phyloP scores from a whole-genome alignment of 768 basidiomycete genomes.

The Lactarius akahatsu region DNA sequence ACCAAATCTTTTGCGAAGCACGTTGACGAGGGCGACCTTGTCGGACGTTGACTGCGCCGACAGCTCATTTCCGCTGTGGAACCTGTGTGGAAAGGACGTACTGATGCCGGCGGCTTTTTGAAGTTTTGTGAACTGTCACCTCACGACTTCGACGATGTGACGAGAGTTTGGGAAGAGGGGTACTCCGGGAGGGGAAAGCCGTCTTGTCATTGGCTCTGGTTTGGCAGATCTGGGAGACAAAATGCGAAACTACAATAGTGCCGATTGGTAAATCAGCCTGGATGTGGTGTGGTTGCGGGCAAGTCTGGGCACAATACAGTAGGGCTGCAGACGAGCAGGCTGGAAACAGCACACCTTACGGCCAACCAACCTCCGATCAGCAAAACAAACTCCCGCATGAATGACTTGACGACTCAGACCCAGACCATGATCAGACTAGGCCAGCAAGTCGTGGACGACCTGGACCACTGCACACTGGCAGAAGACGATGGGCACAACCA shows the following conservation, averaged over 20 bases:
- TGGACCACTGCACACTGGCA: slow-evolving; percentile 6
- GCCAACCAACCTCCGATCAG: slow-evolving; percentile 24
- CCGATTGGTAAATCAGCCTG: slow-evolving; percentile 20
- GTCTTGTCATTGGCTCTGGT: slow-evolving; percentile 3
- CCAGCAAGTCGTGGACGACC: slow-evolving; percentile 3
- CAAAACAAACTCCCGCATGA: slow-evolving; percentile 7
- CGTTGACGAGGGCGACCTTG: slow-evolving; percentile 5
- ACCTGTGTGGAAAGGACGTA: neutral
- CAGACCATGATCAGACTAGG: slow-evolving; percentile 11
- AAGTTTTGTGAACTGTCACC: slow-evolving; percentile 13
- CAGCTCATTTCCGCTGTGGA: slow-evolving; percentile 17
- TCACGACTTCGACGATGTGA: slow-evolving; percentile 9
- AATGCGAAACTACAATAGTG: slow-evolving; percentile 2
- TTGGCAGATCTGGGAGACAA: slow-evolving; percentile 4
- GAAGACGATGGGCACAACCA: slow-evolving; percentile 11
- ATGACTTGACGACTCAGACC: slow-evolving; percentile 10
- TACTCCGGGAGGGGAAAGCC: neutral
- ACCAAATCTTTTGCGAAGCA: neutral
- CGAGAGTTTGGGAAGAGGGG: slow-evolving; percentile 17
- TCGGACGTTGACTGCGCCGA: slow-evolving; percentile 14
- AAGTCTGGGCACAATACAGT: slow-evolving; percentile 12
- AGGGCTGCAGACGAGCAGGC: slow-evolving; percentile 15
- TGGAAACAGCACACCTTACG: slow-evolving; percentile 9
- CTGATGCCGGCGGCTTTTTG: slow-evolving; percentile 14
- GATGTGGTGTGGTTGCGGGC: slow-evolving; percentile 18